Evolutionary conservation across 352 stramenopile species (phyloP), one percentile per base, ranked within the genome.

Genomic region (Pythium pyrilobum): DNA sequence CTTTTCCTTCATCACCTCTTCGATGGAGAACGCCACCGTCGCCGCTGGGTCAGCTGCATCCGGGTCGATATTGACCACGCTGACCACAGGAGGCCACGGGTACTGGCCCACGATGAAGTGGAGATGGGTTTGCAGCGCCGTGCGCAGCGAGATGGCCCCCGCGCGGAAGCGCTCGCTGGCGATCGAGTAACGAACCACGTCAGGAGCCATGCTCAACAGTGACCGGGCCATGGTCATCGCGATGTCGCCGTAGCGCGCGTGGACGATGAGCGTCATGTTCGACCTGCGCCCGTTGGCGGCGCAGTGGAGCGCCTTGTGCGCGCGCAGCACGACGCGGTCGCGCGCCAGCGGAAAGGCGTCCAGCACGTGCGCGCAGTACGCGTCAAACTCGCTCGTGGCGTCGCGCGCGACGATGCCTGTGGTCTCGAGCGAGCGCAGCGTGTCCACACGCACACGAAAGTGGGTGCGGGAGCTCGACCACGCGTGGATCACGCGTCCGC

Each of bases 371-470:
- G 52, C 29, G 46, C 62, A 70, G 27, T 69, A 77, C 6, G 44
- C 48, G 48, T 80, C 71, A 21, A 80, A 41, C 0, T 57, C 34
- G 2, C 40, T 42, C 9, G 58, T 72, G 9, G 29, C 42, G 13
- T 48, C 50, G 12, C 20, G 51, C 15, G 25, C 58, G 18, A 28
- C 37, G 38, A 76, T 59, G 10, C 71, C 67, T 2, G 56, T 31
- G 4, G 16, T 12, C 32, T 57, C 23, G 10, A 80, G 47, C n/a
- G 44, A 51, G 18, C 71, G 67, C 13, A 80, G 38, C 20, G 71
- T 41, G 24, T 80, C 71, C 13, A 77, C 40, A 20, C 71, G 71
- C 54, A 80, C 59, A 27, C 71, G 57, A 23, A 67, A 77, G 34
- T 56, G 61, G 27, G 42, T 56, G 25, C 71, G 64, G 42, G 60